phyloP scores from a whole-genome alignment of 768 basidiomycete species.

The Tylopilus balloui region DNA sequence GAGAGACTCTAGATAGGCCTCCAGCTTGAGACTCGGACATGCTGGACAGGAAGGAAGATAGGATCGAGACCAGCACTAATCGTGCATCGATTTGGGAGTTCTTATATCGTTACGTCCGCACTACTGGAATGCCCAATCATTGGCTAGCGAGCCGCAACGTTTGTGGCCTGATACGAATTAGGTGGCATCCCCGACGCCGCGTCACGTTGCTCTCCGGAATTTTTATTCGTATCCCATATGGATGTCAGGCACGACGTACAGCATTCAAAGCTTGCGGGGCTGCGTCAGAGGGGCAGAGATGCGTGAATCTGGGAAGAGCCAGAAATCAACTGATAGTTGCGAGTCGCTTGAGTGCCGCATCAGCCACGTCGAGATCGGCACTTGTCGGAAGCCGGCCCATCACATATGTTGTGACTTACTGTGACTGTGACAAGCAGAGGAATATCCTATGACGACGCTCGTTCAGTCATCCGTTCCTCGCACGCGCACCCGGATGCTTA shows the following conservation, averaged over 20 bases:
- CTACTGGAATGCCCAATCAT: conserved; percentile 4
- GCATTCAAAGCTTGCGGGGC: not conserved
- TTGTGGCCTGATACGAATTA: conserved; percentile 10
- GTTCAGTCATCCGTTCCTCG: no score
- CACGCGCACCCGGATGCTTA: no score
- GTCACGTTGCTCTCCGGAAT: not conserved
- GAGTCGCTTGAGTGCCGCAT: no score
- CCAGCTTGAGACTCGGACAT: conserved; percentile 14
- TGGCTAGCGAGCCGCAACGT: conserved; percentile 18
- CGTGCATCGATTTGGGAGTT: not conserved
- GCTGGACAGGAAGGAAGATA: conserved; percentile 3
- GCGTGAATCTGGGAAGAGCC: not conserved
- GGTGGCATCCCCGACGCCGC: not conserved
- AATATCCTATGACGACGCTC: no score
- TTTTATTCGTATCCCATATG: not conserved
- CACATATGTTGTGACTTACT: no score
- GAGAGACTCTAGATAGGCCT: conserved; percentile 55
- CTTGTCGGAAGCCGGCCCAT: no score
- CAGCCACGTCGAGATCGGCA: no score
- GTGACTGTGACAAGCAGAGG: no score
- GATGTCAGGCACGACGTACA: not conserved
- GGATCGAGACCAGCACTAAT: not conserved
- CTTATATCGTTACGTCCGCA: conserved; percentile 9
- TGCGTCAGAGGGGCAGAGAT: not conserved
- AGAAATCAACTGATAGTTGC: no score